These are phyloP conservation scores for Xylariaceae sp. DNA, from an alignment of 2,329 filamentous ascomycete genomes.

Conservation along the genomic window DNA sequence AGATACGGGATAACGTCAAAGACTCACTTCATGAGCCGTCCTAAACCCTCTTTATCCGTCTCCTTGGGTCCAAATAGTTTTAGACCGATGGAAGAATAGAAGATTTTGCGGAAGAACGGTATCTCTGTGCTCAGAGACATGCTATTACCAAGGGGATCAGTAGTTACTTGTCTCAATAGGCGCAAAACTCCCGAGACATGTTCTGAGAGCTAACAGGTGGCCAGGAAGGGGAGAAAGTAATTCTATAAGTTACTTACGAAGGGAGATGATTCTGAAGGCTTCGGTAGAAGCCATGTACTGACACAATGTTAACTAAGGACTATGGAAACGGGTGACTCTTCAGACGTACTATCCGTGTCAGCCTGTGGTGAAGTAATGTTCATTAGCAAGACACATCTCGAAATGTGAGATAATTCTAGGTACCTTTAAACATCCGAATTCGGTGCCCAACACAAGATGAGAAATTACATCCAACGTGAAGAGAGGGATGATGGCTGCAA, in stretches of 20 bases:
- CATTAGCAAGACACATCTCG: conserved; percentile 7
- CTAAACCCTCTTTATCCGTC: conserved; percentile 17
- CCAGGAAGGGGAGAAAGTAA: no score
- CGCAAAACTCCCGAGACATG: no score
- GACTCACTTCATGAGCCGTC: conserved; percentile 22
- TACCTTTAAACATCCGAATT: conserved; percentile 21
- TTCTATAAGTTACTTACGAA: no score
- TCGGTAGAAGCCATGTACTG: no score
- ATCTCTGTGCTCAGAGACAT: conserved; percentile 17
- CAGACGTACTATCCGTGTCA: no score
- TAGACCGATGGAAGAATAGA: conserved; percentile 17
- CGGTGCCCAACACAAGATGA: conserved; percentile 20
- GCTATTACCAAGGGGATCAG: no score
- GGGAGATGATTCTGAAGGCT: no score
- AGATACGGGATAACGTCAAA: neutral
- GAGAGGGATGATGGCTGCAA: conserved; percentile 14
- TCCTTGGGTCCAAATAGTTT: conserved; percentile 19
- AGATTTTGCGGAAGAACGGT: conserved; percentile 16
- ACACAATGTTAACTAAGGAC: no score
- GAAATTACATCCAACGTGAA: conserved; percentile 26
- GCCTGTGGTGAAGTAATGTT: conserved; percentile 2
- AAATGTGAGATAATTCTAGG: conserved; percentile 21
- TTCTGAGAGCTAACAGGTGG: no score
- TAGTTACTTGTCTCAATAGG: no score
- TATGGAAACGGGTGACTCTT: no score